Base-by-base conservation (phyloP, 179 eudicot genomes). In the Heliamphora pulchella region DNA sequence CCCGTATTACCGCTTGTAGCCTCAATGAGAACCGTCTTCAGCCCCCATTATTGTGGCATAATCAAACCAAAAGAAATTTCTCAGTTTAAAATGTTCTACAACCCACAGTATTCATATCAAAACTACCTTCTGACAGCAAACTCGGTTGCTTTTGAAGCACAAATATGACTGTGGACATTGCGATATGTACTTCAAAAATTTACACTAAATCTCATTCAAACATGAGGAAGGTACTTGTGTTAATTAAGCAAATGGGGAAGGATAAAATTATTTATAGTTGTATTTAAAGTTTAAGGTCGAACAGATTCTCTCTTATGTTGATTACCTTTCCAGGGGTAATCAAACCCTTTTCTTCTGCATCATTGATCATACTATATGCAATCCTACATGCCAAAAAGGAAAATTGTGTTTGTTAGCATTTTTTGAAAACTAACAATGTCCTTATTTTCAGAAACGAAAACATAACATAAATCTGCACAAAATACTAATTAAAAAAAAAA, bases 261-360 rank as follows among this genome's bases (percentile, higher is more conserved):
- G 54, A 31, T 14, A 39, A 41, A 14, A 74, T 53, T 31, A 54
- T 55, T 7, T 43, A 74, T 2, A 55, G 50, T 72, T 39, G 13
- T 13, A 41, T n/a, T 39, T 41, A 41, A 55, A 53, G n/a, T 11
- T 31, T 39, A 31, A 7, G 15, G 20, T 10, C 31, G 39, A 59
- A 31, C 5, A 31, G 39, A 54, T 54, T 54, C 14, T 0, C 22
- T 74, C 41, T 50, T 48, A 43, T 20, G 48, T 71, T 71, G 20
- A 20, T 1, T 4, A 86, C 88, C 84, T 83, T 51, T 41, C 86
- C 88, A 22, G 88, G 88, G 44, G 59, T 81, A 46, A 86, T 86
- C 6, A 86, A 82, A 65, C 88, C 86, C 48, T 81, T 79, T 47
- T 80, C 84, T 63, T 86, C 88, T 54, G 88, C 88, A 83, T 86